Conservation (phyloP, 2,329 filamentous ascomycete species). For the Paecilomyces sp. region DNA sequence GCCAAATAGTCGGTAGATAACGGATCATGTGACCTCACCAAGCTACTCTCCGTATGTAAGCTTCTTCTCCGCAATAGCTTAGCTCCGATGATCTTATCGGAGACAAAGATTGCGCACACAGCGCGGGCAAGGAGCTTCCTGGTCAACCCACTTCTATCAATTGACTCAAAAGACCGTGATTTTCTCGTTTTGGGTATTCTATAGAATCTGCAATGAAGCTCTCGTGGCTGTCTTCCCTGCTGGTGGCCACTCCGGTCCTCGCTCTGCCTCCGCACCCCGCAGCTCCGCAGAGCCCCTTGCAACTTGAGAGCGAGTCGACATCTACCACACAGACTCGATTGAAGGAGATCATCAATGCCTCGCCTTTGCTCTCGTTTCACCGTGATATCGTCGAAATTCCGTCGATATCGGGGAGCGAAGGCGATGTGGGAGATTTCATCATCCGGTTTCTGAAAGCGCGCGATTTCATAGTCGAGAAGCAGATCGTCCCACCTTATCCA, state of each 20-base stretch:
- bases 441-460: constrained; percentile 55
- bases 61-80: not conserved
- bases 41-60: not conserved
- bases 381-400: constrained; percentile 65
- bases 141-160: not conserved
- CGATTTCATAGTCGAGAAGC: constrained; percentile 57
- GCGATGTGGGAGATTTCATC: constrained; percentile 61
- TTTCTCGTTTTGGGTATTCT: not conserved
- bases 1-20: not conserved
- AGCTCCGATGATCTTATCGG: not conserved
- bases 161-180: not conserved
- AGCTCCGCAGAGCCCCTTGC: not conserved
- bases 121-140: not conserved
- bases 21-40: not conserved
- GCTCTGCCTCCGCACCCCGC: not conserved
- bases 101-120: not conserved
- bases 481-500: constrained; percentile 32
- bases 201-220: not conserved
- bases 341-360: constrained; percentile 31
- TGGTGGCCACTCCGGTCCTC: not conserved
- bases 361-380: constrained; percentile 63
- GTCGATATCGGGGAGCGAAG: constrained; percentile 65
- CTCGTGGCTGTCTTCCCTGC: not conserved
- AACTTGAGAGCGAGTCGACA: not conserved
- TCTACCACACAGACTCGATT: constrained; percentile 9